Evolutionary conservation across 805 yeast genomes (phyloP).

Genomic region (Helenozyma rhizophorensis): DNA sequence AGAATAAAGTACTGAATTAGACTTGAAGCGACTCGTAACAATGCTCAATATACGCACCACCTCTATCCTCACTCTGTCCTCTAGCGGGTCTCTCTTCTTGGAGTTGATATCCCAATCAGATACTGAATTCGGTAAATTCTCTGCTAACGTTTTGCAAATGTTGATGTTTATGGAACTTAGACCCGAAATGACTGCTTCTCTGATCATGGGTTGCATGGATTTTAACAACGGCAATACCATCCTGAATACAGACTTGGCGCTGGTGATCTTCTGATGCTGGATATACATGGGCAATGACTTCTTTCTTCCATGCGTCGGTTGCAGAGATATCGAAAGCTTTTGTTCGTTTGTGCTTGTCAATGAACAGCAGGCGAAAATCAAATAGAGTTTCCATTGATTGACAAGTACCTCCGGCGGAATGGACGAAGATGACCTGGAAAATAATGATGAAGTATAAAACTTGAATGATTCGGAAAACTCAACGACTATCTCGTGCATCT

Average conservation of each 20-base stretch:
- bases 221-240: constrained; percentile 81
- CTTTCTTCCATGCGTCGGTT: constrained; percentile 61
- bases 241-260: constrained; percentile 84
- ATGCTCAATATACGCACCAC: constrained; percentile 69
- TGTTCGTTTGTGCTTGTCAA: constrained; percentile 88
- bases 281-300: constrained; percentile 75
- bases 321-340: constrained; percentile 50
- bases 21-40: constrained; percentile 57
- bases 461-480: constrained; percentile 47
- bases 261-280: constrained; percentile 87
- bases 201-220: constrained; percentile 61
- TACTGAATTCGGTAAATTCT: constrained; percentile 62
- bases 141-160: constrained; percentile 77
- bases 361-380: constrained; percentile 89
- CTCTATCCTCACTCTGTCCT: constrained; percentile 61
- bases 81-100: constrained; percentile 28
- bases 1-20: constrained; percentile 45
- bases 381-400: constrained; percentile 84
- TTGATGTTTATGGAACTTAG: constrained; percentile 86
- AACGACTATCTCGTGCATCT: constrained; percentile 67
- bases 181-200: constrained; percentile 88
- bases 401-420: constrained; percentile 65
- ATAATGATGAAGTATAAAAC: constrained; percentile 34
- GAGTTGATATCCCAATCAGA: constrained; percentile 40
- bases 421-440: constrained; percentile 21